Evolutionary conservation across 306 rosid species (phyloP), one percentile per base, ranked within the genome.

Genomic region (Vachellia collinsii): DNA sequence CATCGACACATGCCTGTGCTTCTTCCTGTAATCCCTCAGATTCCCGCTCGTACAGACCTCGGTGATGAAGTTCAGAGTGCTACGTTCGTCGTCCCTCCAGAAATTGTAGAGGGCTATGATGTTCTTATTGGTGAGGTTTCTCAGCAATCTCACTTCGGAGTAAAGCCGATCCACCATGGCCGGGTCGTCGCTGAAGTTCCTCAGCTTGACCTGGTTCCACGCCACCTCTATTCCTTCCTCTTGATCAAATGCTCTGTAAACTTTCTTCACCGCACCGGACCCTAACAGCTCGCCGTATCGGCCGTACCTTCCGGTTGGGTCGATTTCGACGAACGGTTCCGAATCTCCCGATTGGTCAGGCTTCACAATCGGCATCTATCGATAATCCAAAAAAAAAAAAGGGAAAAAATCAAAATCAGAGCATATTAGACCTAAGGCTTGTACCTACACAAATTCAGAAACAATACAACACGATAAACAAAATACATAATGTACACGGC

Each of bases 281-380:
- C 72, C 72, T 5, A 68, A 44, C 11, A 68, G 36, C 14, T 68
- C 72, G 7, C 8, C 1, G 50, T 68, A 95, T 2, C 97, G 84
- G 25, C 96, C 98, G 23, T 95, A 95, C 3, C 98, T 79, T 7
- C 94, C 87, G 0, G 87, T 88, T 1, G 94, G 98, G 41, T 95
- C 91, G 1, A 83, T 69, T 72, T 95, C 99, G 0, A 83, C 89
- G 17, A 95, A 95, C 14, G 90, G 86, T 66, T 95, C 97, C 0
- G 91, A 77, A 43, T 92, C 98, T 82, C 74, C 95, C 0, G 77
- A 75, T 8, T 82, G 59, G 2, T 81, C 89, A 1, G 86, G 74
- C 46, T 59, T 80, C 39, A 72, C 86, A 78, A 77, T 81, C 37
- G 91, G 92, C 97, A 91, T 95, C 97, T 91, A 46, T 58, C 9